Evolutionary conservation across 1,284 basidiomycete genomes (phyloP).

Genomic region (Ustilago cynodontis): DNA sequence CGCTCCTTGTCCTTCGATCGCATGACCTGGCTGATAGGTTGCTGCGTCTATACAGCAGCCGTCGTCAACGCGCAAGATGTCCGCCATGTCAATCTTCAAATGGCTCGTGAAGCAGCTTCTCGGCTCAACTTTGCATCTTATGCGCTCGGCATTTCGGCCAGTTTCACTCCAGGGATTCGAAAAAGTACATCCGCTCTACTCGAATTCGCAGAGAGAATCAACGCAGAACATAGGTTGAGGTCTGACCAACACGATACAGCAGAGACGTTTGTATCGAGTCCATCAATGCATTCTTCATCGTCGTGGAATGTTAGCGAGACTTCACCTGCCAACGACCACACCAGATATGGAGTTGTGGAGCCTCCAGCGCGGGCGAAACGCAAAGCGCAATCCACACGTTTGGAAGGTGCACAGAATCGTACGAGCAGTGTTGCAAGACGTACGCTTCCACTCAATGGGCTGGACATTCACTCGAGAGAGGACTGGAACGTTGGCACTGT

Average conservation of each 20-base stretch:
- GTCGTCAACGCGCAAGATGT: slow-evolving; percentile 11
- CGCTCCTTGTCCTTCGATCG: slow-evolving; percentile 7
- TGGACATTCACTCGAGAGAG: not conserved
- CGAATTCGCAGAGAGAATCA: slow-evolving; percentile 3
- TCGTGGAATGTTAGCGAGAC: slow-evolving; percentile 6
- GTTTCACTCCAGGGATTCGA: slow-evolving; percentile 9
- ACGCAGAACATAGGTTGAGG: not conserved
- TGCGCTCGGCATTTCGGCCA: slow-evolving; percentile 4
- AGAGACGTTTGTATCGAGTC: not conserved
- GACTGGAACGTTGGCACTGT: slow-evolving; percentile 7
- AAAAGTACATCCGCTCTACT: slow-evolving; percentile 8
- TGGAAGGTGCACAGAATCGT: too few species aligned
- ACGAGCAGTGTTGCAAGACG: too few species aligned
- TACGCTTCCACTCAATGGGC: too few species aligned
- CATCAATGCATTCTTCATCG: not conserved
- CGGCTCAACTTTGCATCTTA: slow-evolving; percentile 7
- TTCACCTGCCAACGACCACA: not conserved
- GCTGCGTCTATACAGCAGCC: slow-evolving; percentile 7
- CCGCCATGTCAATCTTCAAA: slow-evolving; percentile 1
- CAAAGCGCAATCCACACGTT: too few species aligned
- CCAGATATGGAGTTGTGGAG: not conserved
- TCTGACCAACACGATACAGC: not conserved
- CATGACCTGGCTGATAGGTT: slow-evolving; percentile 12
- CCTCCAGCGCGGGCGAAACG: too few species aligned
- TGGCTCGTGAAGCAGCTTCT: not conserved